phyloP scores from a whole-genome alignment of 2,329 filamentous ascomycete species.

The Albophoma yamanashiensis region DNA sequence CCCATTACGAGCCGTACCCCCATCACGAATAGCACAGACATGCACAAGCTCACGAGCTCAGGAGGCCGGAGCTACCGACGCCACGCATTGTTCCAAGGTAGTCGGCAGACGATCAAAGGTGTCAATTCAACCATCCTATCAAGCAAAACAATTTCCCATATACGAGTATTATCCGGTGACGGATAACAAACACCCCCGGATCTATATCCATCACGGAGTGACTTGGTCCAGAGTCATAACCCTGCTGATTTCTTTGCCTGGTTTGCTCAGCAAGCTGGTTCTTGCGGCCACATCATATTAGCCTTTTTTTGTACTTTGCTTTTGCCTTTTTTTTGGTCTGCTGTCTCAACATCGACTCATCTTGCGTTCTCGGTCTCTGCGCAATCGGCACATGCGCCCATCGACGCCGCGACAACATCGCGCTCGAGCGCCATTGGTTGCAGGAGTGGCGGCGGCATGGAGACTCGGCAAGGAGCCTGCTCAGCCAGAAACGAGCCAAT shows the following conservation, averaged over 20 bases:
- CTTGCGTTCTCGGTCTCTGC: neutral
- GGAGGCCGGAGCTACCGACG: neutral
- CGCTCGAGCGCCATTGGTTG: constrained; percentile 4
- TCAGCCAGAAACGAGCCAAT: constrained; percentile 10
- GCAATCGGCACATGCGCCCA: neutral
- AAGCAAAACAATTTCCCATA: constrained; percentile 3
- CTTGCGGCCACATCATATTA: constrained; percentile 5
- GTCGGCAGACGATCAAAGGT: neutral
- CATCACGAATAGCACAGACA: too few relatives aligned
- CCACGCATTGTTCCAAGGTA: neutral
- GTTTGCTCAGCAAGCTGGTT: constrained; percentile 6
- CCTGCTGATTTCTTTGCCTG: constrained; percentile 14
- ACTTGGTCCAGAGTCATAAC: constrained; percentile 9
- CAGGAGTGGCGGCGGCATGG: constrained; percentile 14
- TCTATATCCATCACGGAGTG: constrained; percentile 27
- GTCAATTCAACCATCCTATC: constrained; percentile 1
- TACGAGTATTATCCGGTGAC: constrained; percentile 25
- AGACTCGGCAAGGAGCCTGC: constrained; percentile 2
- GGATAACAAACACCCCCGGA: constrained; percentile 22
- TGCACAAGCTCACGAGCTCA: neutral
- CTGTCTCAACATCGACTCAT: neutral
- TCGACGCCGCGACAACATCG: neutral
- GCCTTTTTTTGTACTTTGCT: constrained; percentile 4
- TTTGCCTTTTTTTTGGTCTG: neutral
- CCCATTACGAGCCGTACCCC: too few relatives aligned